A percentile compares a stretch with the other conserved stretches of the same genome.
Evolutionary conservation across 352 stramenopile species (phyloP).

Genomic region (Phytopythium delawarense): DNA sequence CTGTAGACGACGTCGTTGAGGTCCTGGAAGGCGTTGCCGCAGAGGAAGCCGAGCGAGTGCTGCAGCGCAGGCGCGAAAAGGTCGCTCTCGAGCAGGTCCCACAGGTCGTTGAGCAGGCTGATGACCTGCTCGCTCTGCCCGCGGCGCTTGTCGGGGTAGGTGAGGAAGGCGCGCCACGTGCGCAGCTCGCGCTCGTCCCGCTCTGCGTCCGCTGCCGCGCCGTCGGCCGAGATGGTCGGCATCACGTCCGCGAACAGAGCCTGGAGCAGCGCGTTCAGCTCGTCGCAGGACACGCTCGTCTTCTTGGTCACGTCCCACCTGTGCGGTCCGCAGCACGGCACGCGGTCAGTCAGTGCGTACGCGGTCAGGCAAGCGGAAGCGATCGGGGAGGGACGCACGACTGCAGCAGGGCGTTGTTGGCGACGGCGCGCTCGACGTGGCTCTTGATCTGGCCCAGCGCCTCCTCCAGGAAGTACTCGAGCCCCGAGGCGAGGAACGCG

Average conservation of each 20-base stretch:
- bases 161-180: constrained; percentile 66
- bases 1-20: constrained; percentile 74
- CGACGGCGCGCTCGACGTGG: constrained; percentile 57
- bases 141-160: constrained; percentile 68
- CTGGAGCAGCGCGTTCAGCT: constrained; percentile 75
- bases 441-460: constrained; percentile 51
- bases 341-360: not conserved
- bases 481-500: constrained; percentile 62
- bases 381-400: constrained; percentile 14
- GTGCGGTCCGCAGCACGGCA: not conserved
- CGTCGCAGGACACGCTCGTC: constrained; percentile 53
- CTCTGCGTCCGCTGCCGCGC: constrained; percentile 17
- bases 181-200: constrained; percentile 28
- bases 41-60: constrained; percentile 70
- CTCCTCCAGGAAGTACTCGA: constrained; percentile 79
- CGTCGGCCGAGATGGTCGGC: constrained; percentile 22
- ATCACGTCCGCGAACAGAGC: constrained; percentile 55
- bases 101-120: constrained; percentile 77
- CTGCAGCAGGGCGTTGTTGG: constrained; percentile 46
- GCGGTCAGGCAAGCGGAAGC: not conserved
- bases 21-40: constrained; percentile 78
- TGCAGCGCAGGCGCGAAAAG: constrained; percentile 68
- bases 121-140: constrained; percentile 72
- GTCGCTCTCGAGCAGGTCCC: constrained; percentile 78
- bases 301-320: constrained; percentile 74